A percentile compares a stretch with the other conserved stretches of the same genome.
These are phyloP conservation scores for Suhomyces faveliae DNA, from an alignment of 805 yeast species.

Conservation along the genomic window DNA sequence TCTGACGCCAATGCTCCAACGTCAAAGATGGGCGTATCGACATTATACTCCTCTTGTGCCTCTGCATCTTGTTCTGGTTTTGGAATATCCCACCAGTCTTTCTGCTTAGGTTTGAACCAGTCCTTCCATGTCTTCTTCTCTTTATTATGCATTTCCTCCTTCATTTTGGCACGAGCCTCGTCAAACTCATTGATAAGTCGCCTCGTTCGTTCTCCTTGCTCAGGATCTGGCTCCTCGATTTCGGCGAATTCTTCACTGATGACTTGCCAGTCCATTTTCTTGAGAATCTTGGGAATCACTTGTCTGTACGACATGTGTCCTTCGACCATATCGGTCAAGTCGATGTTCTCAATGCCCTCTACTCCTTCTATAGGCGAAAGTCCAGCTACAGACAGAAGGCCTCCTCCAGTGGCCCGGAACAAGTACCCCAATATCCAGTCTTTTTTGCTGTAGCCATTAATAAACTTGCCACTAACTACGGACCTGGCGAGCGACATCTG, in stretches of 20 bases:
- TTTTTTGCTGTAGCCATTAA: constrained; percentile 86
- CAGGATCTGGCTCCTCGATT: constrained; percentile 94
- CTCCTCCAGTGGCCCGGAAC: constrained; percentile 95
- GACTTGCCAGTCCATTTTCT: constrained; percentile 72
- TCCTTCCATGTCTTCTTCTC: constrained; percentile 47
- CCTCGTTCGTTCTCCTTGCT: constrained; percentile 77
- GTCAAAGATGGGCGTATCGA: constrained; percentile 39
- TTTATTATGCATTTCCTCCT: constrained; percentile 35
- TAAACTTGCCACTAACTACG: constrained; percentile 84
- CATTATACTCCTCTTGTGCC: constrained; percentile 16
- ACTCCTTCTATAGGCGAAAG: constrained; percentile 66
- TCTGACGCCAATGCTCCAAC: constrained; percentile 44
- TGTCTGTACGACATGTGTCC: constrained; percentile 98
- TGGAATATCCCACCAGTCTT: constrained; percentile 60
- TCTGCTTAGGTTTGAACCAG: constrained; percentile 49
- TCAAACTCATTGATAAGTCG: constrained; percentile 82
- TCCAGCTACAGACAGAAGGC: constrained; percentile 88
- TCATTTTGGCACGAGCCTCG: constrained; percentile 69
- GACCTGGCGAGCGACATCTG: constrained; percentile 76
- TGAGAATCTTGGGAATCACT: constrained; percentile 81
- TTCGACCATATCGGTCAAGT: constrained; percentile 81
- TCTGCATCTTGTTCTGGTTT: no score
- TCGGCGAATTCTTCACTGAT: constrained; percentile 89
- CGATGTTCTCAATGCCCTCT: constrained; percentile 75
- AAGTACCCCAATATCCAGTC: constrained; percentile 97